Evolutionary conservation across 2,329 filamentous ascomycete species (phyloP).

Genomic region (Sporothrix protearum): DNA sequence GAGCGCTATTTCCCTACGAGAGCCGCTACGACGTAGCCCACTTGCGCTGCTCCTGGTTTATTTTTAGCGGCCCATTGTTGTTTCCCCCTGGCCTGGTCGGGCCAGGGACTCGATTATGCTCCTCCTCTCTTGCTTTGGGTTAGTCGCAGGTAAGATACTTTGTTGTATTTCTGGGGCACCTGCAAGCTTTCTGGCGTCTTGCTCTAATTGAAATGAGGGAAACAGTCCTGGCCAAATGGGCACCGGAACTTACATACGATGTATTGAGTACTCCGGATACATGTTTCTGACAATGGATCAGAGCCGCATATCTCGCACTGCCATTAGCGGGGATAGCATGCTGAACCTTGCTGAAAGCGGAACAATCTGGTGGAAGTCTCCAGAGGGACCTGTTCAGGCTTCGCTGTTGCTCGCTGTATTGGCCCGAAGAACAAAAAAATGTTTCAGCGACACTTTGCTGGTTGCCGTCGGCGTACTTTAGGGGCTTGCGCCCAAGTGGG

Average conservation of each 20-base stretch:
- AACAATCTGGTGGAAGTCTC: background rate
- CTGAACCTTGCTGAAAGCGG: constrained; percentile 15
- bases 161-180: constrained; percentile 5
- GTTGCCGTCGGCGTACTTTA: constrained; percentile 1
- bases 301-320: background rate
- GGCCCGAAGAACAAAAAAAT: background rate
- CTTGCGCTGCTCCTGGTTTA: constrained; percentile 14
- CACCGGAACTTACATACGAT: background rate
- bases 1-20: constrained; percentile 9
- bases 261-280: too few species aligned
- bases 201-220: background rate
- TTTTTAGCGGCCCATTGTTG: constrained; percentile 13
- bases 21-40: background rate
- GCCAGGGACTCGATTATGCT: background rate
- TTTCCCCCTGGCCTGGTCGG: background rate
- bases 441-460: constrained; percentile 4
- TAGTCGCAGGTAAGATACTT: background rate
- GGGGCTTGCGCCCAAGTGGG: constrained; percentile 8
- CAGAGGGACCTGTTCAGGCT: background rate
- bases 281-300: too few species aligned
- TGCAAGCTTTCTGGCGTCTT: background rate
- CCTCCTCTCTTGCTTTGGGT: background rate
- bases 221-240: background rate
- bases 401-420: background rate
- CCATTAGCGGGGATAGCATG: background rate